A percentile compares a stretch with the other conserved stretches of the same genome.
phyloP scores from a whole-genome alignment of 768 basidiomycete genomes.

The Cystobasidium onofrii region DNA sequence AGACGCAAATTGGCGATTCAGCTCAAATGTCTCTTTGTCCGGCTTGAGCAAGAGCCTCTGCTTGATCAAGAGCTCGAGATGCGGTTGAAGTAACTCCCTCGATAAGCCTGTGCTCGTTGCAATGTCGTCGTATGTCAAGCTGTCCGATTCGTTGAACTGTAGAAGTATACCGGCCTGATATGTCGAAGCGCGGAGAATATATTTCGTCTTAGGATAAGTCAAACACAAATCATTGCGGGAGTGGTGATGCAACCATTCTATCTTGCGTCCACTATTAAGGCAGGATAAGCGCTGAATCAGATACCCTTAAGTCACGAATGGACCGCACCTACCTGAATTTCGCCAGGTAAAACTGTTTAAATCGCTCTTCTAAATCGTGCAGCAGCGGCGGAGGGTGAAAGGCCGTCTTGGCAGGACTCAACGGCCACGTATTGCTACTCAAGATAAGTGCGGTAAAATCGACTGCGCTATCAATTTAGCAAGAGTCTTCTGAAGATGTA shows the following conservation, averaged over 20 bases:
- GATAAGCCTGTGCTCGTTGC: slow-evolving; percentile 65
- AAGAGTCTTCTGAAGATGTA: too few relatives aligned
- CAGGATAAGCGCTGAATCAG: not conserved
- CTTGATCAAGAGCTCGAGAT: slow-evolving; percentile 62
- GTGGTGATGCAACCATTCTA: slow-evolving; percentile 98
- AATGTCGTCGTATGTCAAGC: slow-evolving; percentile 71
- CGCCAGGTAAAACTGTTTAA: slow-evolving; percentile 83
- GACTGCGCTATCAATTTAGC: slow-evolving; percentile 47
- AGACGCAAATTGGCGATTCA: slow-evolving; percentile 57
- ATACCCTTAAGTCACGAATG: not conserved
- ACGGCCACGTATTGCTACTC: slow-evolving; percentile 91
- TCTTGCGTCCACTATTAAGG: slow-evolving; percentile 69
- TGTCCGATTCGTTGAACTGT: slow-evolving; percentile 81
- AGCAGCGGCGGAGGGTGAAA: slow-evolving; percentile 85
- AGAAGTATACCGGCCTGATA: slow-evolving; percentile 91
- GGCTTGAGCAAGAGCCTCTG: slow-evolving; percentile 84
- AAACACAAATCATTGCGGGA: slow-evolving; percentile 92
- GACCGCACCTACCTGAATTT: slow-evolving; percentile 50
- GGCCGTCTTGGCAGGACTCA: slow-evolving; percentile 72
- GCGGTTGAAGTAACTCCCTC: slow-evolving; percentile 64
- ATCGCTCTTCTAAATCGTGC: slow-evolving; percentile 74
- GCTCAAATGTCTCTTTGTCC: slow-evolving; percentile 74
- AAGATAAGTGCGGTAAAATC: slow-evolving; percentile 89
- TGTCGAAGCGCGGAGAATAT: slow-evolving; percentile 87
- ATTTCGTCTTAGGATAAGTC: slow-evolving; percentile 86